Evolutionary conservation across 805 yeast species (phyloP).

Genomic region (Jamesozyma rosinii): DNA sequence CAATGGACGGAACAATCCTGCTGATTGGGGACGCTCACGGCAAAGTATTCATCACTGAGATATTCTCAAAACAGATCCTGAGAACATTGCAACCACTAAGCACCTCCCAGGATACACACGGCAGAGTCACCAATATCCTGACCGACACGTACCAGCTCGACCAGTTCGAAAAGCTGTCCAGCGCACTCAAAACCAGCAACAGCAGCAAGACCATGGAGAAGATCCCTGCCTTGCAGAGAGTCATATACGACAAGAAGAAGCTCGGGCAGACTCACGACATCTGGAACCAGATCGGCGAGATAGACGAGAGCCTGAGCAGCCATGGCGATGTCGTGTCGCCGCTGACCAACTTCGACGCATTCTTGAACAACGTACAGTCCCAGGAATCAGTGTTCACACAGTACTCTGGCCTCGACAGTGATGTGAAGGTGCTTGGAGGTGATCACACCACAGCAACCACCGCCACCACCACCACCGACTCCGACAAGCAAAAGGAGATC

Average conservation of each 20-base stretch:
- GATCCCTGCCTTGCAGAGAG: constrained; percentile 61
- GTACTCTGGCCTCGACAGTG: constrained; percentile 29
- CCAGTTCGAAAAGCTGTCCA: constrained; percentile 1
- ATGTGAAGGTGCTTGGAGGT: constrained; percentile 20
- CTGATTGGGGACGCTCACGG: constrained; percentile 73
- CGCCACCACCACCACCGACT: constrained; percentile 8
- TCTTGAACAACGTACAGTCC: constrained; percentile 39
- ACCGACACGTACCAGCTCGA: constrained; percentile 6
- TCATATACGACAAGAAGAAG: constrained; percentile 35
- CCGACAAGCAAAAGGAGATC: constrained; percentile 23
- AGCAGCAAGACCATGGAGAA: constrained; percentile 13
- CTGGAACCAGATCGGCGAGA: constrained; percentile 26
- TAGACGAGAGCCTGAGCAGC: constrained; percentile 1
- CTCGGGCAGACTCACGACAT: constrained; percentile 38
- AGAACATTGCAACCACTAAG: constrained; percentile 38
- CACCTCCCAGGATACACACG: constrained; percentile 17
- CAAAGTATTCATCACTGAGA: constrained; percentile 56
- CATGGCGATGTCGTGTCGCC: constrained; percentile 16
- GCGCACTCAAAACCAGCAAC: background rate
- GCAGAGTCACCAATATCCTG: constrained; percentile 24
- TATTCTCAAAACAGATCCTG: constrained; percentile 57
- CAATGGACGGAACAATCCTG: constrained; percentile 66
- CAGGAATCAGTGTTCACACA: constrained; percentile 45
- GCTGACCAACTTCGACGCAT: constrained; percentile 35
- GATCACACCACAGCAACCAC: constrained; percentile 3